Evolutionary conservation across 306 rosid species (phyloP).

Genomic region (Lotus japonicus): DNA sequence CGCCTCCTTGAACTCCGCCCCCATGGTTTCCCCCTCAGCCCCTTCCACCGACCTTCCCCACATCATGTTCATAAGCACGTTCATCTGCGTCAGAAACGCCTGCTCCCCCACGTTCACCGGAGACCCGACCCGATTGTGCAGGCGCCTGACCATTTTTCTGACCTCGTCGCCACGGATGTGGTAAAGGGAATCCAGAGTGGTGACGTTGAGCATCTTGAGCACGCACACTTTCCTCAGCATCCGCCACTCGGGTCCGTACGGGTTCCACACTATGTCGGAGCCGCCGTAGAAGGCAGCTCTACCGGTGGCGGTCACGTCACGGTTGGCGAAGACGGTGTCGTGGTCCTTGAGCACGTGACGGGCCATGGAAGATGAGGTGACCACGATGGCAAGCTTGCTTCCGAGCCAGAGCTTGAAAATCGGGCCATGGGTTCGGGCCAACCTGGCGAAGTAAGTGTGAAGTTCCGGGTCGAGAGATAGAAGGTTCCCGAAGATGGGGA

Average conservation of each 20-base stretch:
- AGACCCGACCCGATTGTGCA: slow-evolving; percentile 34
- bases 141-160: slow-evolving; percentile 28
- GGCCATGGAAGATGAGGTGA: slow-evolving; percentile 48
- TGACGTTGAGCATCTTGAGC: slow-evolving; percentile 60
- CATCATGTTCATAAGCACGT: slow-evolving; percentile 57
- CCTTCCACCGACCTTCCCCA: slow-evolving; percentile 72
- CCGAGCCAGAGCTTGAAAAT: slow-evolving; percentile 64
- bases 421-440: slow-evolving; percentile 55
- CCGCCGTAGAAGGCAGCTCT: slow-evolving; percentile 41
- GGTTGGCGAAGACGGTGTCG: slow-evolving; percentile 67
- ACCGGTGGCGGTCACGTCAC: slow-evolving; percentile 49
- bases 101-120: slow-evolving; percentile 53
- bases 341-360: slow-evolving; percentile 56
- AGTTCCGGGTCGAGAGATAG: slow-evolving; percentile 65
- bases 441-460: slow-evolving; percentile 50
- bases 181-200: slow-evolving; percentile 50
- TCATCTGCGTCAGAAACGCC: slow-evolving; percentile 48
- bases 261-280: slow-evolving; percentile 51
- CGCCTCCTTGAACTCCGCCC: slow-evolving; percentile 54
- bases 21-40: slow-evolving; percentile 37
- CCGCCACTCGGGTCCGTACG: slow-evolving; percentile 74
- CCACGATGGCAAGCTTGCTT: slow-evolving; percentile 32
- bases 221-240: slow-evolving; percentile 66
- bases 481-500: slow-evolving; percentile 69
- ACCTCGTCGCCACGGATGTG: slow-evolving; percentile 49